phyloP scores from a whole-genome alignment of 345 rosid genomes.

The Xanthoceras sorbifolium region DNA sequence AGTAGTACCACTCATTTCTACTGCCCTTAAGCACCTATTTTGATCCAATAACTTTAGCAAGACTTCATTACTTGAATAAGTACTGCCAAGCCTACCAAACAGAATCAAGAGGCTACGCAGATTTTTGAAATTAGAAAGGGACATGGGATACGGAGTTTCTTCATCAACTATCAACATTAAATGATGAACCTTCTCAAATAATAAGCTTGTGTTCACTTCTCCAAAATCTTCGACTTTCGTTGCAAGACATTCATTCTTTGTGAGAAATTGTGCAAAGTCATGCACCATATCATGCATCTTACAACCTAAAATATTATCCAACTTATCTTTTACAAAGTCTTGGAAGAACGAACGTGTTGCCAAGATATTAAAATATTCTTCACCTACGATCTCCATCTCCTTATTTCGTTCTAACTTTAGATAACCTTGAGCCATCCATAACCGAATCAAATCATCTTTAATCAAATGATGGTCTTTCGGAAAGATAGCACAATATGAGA shows the following conservation, averaged over 20 bases:
- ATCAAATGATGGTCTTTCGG: too few species aligned
- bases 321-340: background rate
- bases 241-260: background rate
- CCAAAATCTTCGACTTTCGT: background rate
- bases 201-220: background rate
- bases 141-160: background rate
- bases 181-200: background rate
- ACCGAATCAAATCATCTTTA: too few species aligned
- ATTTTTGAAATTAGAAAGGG: background rate
- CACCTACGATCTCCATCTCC: too few species aligned
- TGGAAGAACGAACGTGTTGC: too few species aligned
- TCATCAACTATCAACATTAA: background rate
- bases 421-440: too few species aligned
- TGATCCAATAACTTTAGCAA: too few species aligned
- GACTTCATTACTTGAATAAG: background rate
- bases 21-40: background rate
- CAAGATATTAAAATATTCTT: too few species aligned
- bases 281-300: background rate
- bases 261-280: background rate
- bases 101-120: background rate
- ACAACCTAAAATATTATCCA: background rate
- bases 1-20: background rate
- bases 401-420: too few species aligned
- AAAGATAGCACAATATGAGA: too few species aligned
- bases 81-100: background rate